Conservation (phyloP, 2,329 filamentous ascomycete species). For the Zymoseptoria crescenta region DNA sequence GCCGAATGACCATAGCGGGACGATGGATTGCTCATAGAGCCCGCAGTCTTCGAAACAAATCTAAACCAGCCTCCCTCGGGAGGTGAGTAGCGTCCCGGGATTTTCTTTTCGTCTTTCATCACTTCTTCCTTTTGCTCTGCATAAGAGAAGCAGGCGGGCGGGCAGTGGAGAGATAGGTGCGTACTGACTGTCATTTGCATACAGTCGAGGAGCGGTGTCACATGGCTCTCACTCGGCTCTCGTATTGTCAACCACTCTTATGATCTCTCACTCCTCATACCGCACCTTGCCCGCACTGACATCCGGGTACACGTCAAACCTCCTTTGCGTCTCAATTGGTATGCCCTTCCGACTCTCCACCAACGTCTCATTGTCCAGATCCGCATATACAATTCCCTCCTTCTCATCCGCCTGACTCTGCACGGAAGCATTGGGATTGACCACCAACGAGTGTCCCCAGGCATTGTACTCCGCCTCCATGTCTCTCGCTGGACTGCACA, state of each 20-base stretch:
- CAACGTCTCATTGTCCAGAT: conserved; percentile 61
- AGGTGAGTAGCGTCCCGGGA: neutral
- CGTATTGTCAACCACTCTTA: no score
- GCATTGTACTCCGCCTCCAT: conserved; percentile 71
- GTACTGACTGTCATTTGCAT: neutral
- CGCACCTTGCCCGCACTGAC: conserved; percentile 54
- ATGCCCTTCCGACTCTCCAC: conserved; percentile 72
- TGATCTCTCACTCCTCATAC: conserved; percentile 23
- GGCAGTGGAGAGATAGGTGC: neutral
- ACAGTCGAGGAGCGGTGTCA: neutral
- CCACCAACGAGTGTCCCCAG: conserved; percentile 84
- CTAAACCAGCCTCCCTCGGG: neutral
- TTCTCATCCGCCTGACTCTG: conserved; percentile 68
- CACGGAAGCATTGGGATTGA: conserved; percentile 81
- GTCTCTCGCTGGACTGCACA: conserved; percentile 87
- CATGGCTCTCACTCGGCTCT: neutral
- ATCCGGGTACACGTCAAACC: conserved; percentile 95
- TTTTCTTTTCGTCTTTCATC: neutral
- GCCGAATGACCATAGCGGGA: neutral
- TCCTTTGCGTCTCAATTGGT: conserved; percentile 72
- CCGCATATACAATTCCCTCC: conserved; percentile 67
- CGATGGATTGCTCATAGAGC: neutral
- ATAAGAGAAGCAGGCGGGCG: no score
- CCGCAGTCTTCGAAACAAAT: neutral
- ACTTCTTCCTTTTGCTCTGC: neutral